phyloP scores from a whole-genome alignment of 306 rosid species.

The Cicer judaicum region DNA sequence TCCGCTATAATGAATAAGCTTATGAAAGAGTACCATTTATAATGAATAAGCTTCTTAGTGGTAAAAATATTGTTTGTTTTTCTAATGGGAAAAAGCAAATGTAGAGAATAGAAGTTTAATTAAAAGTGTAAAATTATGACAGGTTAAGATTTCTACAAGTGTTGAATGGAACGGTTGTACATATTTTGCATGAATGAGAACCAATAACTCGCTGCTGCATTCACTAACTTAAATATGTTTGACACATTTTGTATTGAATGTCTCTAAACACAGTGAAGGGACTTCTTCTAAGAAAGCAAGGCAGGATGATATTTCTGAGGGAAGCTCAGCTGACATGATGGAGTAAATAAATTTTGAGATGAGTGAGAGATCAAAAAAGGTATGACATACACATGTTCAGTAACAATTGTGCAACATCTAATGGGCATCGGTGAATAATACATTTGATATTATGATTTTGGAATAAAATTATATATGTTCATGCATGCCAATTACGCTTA shows the following conservation, averaged over 20 bases:
- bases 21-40: too few relatives aligned
- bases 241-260: constrained; percentile 21
- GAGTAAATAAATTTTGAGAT: constrained; percentile 69
- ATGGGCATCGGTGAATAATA: constrained; percentile 12
- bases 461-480: not conserved
- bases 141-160: not conserved
- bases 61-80: too few relatives aligned
- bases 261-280: constrained; percentile 51
- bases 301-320: constrained; percentile 63
- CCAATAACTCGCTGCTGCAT: not conserved
- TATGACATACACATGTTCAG: constrained; percentile 37
- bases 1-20: too few relatives aligned
- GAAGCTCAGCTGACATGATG: constrained; percentile 67
- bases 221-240: not conserved
- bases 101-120: too few relatives aligned
- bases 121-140: too few relatives aligned
- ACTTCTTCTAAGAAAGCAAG: constrained; percentile 60
- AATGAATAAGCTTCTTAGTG: too few relatives aligned
- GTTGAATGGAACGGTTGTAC: constrained; percentile 15
- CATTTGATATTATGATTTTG: constrained; percentile 25
- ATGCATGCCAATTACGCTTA: not conserved
- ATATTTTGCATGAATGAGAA: not conserved
- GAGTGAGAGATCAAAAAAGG: constrained; percentile 71
- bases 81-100: too few relatives aligned
- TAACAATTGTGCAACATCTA: constrained; percentile 7